These are phyloP conservation scores for Chlamydomonas asymmetrica DNA, from an alignment of 139 green algal species.

Conservation along the genomic window DNA sequence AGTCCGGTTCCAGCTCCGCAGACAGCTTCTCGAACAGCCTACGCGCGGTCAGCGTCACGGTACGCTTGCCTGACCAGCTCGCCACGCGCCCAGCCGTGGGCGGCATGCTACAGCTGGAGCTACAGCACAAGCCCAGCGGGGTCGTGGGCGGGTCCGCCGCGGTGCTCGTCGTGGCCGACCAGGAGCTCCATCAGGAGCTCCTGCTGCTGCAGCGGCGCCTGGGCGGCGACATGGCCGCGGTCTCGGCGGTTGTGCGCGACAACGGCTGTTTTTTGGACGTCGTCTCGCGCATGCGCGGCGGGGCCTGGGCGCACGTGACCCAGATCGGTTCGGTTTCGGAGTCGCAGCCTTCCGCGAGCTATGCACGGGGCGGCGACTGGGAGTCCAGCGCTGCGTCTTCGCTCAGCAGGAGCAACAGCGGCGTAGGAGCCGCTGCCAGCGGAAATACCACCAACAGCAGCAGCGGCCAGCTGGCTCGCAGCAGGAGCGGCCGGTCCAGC, in stretches of 20 bases:
- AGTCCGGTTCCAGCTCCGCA: too few species aligned
- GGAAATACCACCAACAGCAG: background rate
- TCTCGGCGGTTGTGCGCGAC: slow-evolving; percentile 6
- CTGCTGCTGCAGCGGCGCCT: background rate
- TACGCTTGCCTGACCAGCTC: background rate
- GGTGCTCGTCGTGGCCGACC: slow-evolving; percentile 2
- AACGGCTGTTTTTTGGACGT: slow-evolving; percentile 22
- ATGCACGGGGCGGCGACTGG: background rate
- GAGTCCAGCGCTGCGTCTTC: background rate
- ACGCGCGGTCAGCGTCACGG: background rate
- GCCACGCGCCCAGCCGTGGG: too few species aligned
- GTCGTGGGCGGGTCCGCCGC: background rate
- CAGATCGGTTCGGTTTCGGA: background rate
- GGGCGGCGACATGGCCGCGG: background rate
- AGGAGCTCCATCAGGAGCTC: background rate
- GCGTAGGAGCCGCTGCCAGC: background rate
- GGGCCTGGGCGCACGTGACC: background rate
- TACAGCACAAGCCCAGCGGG: slow-evolving; percentile 3
- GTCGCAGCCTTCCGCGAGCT: background rate
- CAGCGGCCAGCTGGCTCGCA: background rate
- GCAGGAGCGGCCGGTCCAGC: background rate
- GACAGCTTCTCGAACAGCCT: too few species aligned
- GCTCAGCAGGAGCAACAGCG: background rate
- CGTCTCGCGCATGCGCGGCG: background rate
- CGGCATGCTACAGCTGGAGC: background rate